A percentile compares a stretch with the other conserved stretches of the same genome.
These are phyloP conservation scores for Akanthomyces lecanii DNA, from an alignment of 2,329 filamentous ascomycete species.

Conservation along the genomic window DNA sequence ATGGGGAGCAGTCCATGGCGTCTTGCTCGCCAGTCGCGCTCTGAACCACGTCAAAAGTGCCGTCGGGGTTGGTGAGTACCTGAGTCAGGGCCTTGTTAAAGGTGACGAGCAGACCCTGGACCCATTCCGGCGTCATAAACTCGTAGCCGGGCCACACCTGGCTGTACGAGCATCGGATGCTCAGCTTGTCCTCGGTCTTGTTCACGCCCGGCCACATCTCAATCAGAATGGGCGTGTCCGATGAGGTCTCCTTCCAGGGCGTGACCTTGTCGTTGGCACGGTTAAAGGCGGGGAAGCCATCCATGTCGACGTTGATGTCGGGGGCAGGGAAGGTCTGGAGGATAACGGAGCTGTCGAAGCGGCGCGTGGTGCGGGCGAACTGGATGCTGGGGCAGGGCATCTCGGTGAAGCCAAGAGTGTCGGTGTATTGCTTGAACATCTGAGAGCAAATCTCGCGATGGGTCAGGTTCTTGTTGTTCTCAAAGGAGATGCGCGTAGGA, in stretches of 20 bases:
- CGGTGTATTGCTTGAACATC: constrained; percentile 16
- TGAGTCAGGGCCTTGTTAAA: constrained; percentile 14
- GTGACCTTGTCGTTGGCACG: constrained; percentile 13
- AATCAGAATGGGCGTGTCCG: constrained; percentile 11
- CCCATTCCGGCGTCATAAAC: constrained; percentile 17
- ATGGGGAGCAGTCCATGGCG: constrained; percentile 9
- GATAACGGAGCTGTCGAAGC: constrained; percentile 16
- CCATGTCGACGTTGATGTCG: not conserved
- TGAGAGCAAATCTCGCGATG: constrained; percentile 15
- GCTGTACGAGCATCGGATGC: constrained; percentile 15
- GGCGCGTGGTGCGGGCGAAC: constrained; percentile 11
- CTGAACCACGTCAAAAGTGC: constrained; percentile 10
- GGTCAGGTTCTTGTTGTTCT: not conserved
- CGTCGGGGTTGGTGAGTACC: constrained; percentile 12
- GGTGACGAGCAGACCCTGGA: constrained; percentile 13
- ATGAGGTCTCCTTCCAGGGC: constrained; percentile 16
- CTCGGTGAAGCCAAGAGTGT: constrained; percentile 16
- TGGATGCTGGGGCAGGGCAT: constrained; percentile 18
- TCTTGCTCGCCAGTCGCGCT: not conserved
- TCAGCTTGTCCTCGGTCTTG: constrained; percentile 8
- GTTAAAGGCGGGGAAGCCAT: constrained; percentile 14
- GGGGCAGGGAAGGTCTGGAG: constrained; percentile 13
- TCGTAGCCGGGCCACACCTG: constrained; percentile 15
- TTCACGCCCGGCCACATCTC: constrained; percentile 16
- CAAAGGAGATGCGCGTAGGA: constrained; percentile 11